Base-by-base conservation (phyloP, 2,329 filamentous ascomycete species). In the Alternaria gansuensis region DNA sequence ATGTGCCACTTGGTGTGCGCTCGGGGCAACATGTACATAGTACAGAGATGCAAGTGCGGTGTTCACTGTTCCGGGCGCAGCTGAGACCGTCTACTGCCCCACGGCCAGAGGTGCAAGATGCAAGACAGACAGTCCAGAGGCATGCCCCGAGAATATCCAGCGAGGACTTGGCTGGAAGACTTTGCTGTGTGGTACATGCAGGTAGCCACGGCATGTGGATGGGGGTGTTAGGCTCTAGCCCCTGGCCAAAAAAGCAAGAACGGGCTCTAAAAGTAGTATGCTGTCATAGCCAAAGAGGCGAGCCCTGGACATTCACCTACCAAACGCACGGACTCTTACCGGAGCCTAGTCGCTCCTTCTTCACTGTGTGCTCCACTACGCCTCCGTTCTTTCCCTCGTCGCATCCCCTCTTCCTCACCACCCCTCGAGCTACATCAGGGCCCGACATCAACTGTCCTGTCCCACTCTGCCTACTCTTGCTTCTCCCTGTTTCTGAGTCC, bases 251-350 rank as follows among this genome's bases (percentile, higher is more conserved):
- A 62, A 59, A 62, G 63, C 62, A 65, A 62, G 59, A 61, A 63
- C 60, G 56, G 59, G 62, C 61, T 68, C 70, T 70, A 74, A 72
- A 72, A 71, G 67, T 74, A 74, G 72, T 63, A 71, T 75, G 71
- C 60, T 69, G 70, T 75, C 74, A 72, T 75, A 59, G 45, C 57
- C 63, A 62, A 56, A 63, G 63, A 44, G 62, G 63, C 45, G 56
- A 74, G 74, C 71, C 71, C 70, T 74, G 71, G 67, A 70, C 71
- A 71, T 75, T 75, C 72, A 74, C 71, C 63, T 68, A 60, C 64
- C 45, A 64, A 13, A 61, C 64, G 72, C 74, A 75, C 72, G 69
- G 72, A 58, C 67, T 62, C 65, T 60, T 67, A 61, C 63, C 57
- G 67, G 67, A 65, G 63, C 65, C 70, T 71, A 72, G 68, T 66